A percentile compares a stretch with the other conserved stretches of the same genome.
These are phyloP conservation scores for Wickerhamiella sergipiensis DNA, from an alignment of 805 yeast genomes.

Conservation along the genomic window DNA sequence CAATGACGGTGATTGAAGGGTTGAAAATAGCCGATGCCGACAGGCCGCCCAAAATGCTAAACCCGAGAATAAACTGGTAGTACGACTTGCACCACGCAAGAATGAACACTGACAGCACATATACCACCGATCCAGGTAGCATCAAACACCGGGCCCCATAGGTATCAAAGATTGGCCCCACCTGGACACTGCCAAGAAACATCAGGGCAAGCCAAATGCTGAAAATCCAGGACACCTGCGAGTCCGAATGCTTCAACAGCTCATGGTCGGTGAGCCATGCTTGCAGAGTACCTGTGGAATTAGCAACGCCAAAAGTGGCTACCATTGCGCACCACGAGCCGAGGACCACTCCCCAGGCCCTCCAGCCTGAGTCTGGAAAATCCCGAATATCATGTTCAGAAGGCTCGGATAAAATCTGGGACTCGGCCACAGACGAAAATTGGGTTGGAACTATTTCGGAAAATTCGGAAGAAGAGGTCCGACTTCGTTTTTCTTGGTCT, in stretches of 20 bases:
- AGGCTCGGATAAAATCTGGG: not conserved
- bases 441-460: not conserved
- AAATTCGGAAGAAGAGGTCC: not conserved
- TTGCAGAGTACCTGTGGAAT: slow-evolving; percentile 54
- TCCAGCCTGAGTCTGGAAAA: slow-evolving; percentile 39
- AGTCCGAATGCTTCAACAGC: slow-evolving; percentile 31
- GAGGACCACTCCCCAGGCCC: slow-evolving; percentile 41
- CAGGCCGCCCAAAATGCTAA: slow-evolving; percentile 40
- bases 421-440: not conserved
- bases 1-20: slow-evolving; percentile 40
- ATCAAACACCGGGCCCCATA: slow-evolving; percentile 38
- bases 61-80: slow-evolving; percentile 47
- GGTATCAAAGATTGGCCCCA: slow-evolving; percentile 44
- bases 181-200: slow-evolving; percentile 33
- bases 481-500: not conserved
- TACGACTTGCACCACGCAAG: slow-evolving; percentile 36
- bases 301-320: slow-evolving; percentile 50
- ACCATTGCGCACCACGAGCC: slow-evolving; percentile 47
- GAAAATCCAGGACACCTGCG: slow-evolving; percentile 58
- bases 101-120: slow-evolving; percentile 37
- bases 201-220: slow-evolving; percentile 27
- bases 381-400: not conserved
- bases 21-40: slow-evolving; percentile 31
- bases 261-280: slow-evolving; percentile 45
- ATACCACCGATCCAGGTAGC: slow-evolving; percentile 31